Evolutionary conservation across 2,329 filamentous ascomycete genomes (phyloP).

Genomic region (Aspergillus ibericus): DNA sequence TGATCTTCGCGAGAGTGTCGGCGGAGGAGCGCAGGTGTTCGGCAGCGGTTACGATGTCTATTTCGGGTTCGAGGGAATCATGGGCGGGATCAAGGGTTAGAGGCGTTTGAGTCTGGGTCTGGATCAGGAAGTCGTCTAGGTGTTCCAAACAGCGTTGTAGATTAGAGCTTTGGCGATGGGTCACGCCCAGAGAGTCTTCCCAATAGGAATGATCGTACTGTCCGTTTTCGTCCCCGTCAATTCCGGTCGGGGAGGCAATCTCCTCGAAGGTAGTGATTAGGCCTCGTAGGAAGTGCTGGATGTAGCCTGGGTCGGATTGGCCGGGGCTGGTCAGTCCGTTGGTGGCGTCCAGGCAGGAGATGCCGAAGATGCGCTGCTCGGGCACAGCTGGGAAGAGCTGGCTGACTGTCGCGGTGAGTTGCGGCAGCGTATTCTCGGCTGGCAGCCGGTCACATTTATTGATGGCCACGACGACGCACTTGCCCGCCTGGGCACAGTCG

Average conservation of each 20-base stretch:
- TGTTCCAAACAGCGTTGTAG: slow-evolving; percentile 70
- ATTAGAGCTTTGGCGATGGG: slow-evolving; percentile 81
- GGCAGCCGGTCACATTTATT: slow-evolving; percentile 60
- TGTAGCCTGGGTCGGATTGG: slow-evolving; percentile 60
- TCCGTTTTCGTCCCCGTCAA: slow-evolving; percentile 35
- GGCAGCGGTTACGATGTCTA: slow-evolving; percentile 86
- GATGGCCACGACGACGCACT: slow-evolving; percentile 58
- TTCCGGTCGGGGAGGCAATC: slow-evolving; percentile 41
- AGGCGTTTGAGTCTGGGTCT: slow-evolving; percentile 52
- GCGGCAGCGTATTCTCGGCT: slow-evolving; percentile 16
- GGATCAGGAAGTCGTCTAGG: slow-evolving; percentile 70
- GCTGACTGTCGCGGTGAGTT: slow-evolving; percentile 41
- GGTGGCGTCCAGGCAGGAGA: slow-evolving; percentile 70
- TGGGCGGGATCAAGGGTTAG: slow-evolving; percentile 18
- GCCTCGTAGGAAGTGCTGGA: slow-evolving; percentile 66
- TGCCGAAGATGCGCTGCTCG: slow-evolving; percentile 54
- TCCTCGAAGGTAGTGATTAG: slow-evolving; percentile 67
- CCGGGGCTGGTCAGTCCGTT: slow-evolving; percentile 5
- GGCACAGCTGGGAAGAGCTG: slow-evolving; percentile 46
- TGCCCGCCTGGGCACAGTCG: slow-evolving; percentile 50
- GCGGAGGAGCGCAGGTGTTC: slow-evolving; percentile 84
- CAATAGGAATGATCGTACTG: slow-evolving; percentile 64
- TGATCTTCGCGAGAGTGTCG: slow-evolving; percentile 78
- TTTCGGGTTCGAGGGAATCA: slow-evolving; percentile 29
- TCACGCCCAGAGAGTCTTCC: slow-evolving; percentile 85